Evolutionary conservation across 495 filamentous ascomycete species (phyloP).

Genomic region (Podospora pseudocomata): DNA sequence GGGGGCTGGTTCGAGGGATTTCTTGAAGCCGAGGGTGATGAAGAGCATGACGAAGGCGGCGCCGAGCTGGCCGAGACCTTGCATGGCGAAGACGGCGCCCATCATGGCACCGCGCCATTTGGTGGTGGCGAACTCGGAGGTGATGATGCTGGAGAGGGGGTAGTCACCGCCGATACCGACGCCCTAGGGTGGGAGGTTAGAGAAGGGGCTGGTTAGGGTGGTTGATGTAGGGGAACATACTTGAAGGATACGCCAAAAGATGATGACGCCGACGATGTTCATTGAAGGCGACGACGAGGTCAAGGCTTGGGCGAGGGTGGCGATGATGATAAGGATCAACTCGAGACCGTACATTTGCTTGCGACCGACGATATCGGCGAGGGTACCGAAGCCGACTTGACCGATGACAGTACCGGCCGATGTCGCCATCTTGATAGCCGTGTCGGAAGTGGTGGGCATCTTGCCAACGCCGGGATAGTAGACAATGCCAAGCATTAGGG

Average conservation of each 20-base stretch:
- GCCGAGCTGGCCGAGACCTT: constrained; percentile 71
- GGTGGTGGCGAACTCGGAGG: constrained; percentile 73
- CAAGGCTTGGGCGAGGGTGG: constrained; percentile 73
- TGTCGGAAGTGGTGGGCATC: constrained; percentile 64
- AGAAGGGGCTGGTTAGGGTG: not conserved
- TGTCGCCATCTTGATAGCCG: constrained; percentile 85
- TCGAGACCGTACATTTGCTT: constrained; percentile 88
- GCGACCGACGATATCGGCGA: constrained; percentile 75
- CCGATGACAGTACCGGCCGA: constrained; percentile 83
- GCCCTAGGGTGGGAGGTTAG: constrained; percentile 35
- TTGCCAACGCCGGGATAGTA: constrained; percentile 55
- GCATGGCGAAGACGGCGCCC: constrained; percentile 82
- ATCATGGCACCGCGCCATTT: constrained; percentile 79
- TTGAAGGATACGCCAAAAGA: constrained; percentile 90
- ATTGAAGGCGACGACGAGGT: constrained; percentile 64
- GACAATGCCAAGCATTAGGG: constrained; percentile 69
- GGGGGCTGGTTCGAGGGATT: constrained; percentile 54
- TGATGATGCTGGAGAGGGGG: constrained; percentile 80
- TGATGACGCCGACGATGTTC: constrained; percentile 68
- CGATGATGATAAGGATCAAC: constrained; percentile 82
- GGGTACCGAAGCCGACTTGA: constrained; percentile 74
- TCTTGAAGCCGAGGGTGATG: constrained; percentile 67
- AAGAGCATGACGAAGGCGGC: constrained; percentile 70
- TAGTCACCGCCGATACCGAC: constrained; percentile 86
- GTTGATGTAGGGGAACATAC: constrained; percentile 32